Evolutionary conservation across 768 basidiomycete species (phyloP), one percentile per base, ranked within the genome.

Genomic region (Lactarius hengduanensis): DNA sequence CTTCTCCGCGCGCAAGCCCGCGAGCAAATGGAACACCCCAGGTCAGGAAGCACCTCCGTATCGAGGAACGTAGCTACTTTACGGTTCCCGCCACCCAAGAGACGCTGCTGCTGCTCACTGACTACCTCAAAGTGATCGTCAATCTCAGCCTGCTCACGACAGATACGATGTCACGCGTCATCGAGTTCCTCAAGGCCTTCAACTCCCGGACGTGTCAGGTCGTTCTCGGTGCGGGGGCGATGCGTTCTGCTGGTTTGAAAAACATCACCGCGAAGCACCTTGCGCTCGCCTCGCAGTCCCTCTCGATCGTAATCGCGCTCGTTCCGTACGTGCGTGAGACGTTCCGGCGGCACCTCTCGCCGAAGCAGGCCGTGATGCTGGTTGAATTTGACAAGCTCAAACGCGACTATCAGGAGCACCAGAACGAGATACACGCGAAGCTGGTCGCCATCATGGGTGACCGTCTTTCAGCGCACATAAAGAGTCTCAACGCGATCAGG

Each of bases 221-320:
- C 55, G 97, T 99, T 0, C 82, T 99, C 10, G 97, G 97, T 3
- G 97, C 97, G 10, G 97, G 97, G 16, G 97, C 97, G n/a, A 98
- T 98, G 96, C 83, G 95, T 53, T 95, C 93, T 20, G 97, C 97
- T 22, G 97, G 97, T 7, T 78, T 99, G 72, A 98, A 93, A 78
- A 96, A 98, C 74, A 99, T 99, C 74, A 98, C 97, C 0, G 97
- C 97, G 47, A 97, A 94, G 76, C 96, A 99, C 80, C 83, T 99
- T 28, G 95, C 96, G 34, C 84, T 99, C 55, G 97, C 97, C 3
- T 98, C 96, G 34, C 97, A 98, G 75, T 94, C 94, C 16, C 80
- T 99, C 54, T 96, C 96, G 41, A 88, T 98, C 74, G 89, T 96
- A 80, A 92, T 94, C 71, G 87, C 92, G 41, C 86, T 99, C 57